A percentile compares a stretch with the other conserved stretches of the same genome.
Evolutionary conservation across 2,329 filamentous ascomycete species (phyloP).

Genomic region (Sarocladium kiliense): DNA sequence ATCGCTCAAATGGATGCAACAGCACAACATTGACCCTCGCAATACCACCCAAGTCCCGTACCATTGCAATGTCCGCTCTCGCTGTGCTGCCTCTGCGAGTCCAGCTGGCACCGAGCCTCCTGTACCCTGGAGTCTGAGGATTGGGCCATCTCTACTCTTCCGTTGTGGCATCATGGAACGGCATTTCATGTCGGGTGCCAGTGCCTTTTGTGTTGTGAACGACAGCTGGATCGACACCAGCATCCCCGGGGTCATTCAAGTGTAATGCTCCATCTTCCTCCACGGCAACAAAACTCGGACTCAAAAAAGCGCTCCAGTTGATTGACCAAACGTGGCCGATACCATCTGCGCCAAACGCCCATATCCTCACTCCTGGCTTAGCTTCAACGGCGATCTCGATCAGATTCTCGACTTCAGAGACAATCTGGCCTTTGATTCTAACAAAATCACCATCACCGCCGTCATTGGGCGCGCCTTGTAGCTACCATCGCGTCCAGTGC

Average conservation of each 20-base stretch:
- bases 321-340: background rate
- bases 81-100: background rate
- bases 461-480: background rate
- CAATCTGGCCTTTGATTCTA: background rate
- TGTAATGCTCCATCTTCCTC: background rate
- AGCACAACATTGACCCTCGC: background rate
- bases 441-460: background rate
- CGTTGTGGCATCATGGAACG: background rate
- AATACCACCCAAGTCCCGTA: background rate
- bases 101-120: background rate
- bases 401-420: background rate
- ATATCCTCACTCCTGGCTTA: background rate
- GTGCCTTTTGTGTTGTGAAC: too few relatives aligned
- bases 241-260: too few relatives aligned
- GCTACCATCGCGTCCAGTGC: background rate
- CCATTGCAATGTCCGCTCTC: background rate
- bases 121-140: background rate
- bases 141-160: background rate
- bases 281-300: background rate
- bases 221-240: too few relatives aligned
- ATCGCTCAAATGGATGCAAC: background rate
- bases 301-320: background rate
- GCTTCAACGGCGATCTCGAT: background rate
- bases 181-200: background rate
- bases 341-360: background rate